phyloP scores from a whole-genome alignment of 257 asterid genomes.

The Capsicum chinense region DNA sequence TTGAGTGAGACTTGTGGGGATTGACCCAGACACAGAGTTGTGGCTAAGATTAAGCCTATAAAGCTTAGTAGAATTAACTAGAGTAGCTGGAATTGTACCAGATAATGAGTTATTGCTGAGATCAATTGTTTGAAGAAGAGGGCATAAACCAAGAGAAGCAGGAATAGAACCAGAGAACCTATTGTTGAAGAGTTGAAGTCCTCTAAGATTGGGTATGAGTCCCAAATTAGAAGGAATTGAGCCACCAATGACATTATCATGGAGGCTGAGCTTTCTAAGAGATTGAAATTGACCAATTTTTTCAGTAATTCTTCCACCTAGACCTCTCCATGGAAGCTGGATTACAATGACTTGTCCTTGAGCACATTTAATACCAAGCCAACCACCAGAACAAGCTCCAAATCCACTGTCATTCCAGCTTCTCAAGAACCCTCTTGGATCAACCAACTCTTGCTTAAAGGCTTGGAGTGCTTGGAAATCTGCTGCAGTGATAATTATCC shows the following conservation, averaged over 20 bases:
- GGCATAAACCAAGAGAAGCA: slow-evolving; percentile 65
- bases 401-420: slow-evolving; percentile 90
- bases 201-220: slow-evolving; percentile 78
- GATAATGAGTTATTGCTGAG: slow-evolving; percentile 69
- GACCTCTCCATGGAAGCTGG: slow-evolving; percentile 91
- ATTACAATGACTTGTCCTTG: slow-evolving; percentile 90
- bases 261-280: slow-evolving; percentile 85
- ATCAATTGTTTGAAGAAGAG: slow-evolving; percentile 82
- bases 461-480: slow-evolving; percentile 85
- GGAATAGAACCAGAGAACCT: slow-evolving; percentile 83
- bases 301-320: slow-evolving; percentile 74
- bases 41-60: slow-evolving; percentile 72
- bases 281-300: slow-evolving; percentile 85
- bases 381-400: slow-evolving; percentile 91
- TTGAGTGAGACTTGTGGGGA: slow-evolving; percentile 60
- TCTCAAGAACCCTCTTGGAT: slow-evolving; percentile 75
- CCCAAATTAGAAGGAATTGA: slow-evolving; percentile 76
- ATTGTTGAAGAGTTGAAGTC: slow-evolving; percentile 83
- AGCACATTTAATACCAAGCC: slow-evolving; percentile 95
- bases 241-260: slow-evolving; percentile 80
- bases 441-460: slow-evolving; percentile 71
- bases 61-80: slow-evolving; percentile 75
- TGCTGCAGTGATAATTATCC: slow-evolving; percentile 72
- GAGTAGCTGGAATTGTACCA: slow-evolving; percentile 59
- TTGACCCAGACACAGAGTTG: slow-evolving; percentile 70